Evolutionary conservation across 352 stramenopile species (phyloP).

Genomic region (Saprolegnia diclina): DNA sequence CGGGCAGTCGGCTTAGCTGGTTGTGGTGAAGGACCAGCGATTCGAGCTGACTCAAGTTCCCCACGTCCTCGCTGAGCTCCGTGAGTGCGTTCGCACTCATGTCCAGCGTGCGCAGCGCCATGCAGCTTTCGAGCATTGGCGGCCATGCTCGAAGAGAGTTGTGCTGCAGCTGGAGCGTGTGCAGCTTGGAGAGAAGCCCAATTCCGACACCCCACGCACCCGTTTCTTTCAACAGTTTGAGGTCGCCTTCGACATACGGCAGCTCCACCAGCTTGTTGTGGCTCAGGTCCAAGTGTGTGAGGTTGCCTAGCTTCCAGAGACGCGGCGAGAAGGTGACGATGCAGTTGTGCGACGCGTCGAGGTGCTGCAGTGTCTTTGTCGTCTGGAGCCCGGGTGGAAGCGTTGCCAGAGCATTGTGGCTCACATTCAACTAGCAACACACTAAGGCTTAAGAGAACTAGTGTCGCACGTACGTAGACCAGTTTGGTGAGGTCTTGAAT

Average conservation of each 20-base stretch:
- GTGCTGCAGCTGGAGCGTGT: conserved; percentile 45
- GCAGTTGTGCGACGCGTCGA: conserved; percentile 51
- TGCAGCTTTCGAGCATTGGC: conserved; percentile 17
- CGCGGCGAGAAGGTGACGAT: conserved; percentile 56
- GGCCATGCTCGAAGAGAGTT: conserved; percentile 38
- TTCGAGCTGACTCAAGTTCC: conserved; percentile 36
- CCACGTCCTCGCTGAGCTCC: conserved; percentile 39
- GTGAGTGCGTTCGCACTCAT: conserved; percentile 47
- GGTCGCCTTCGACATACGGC: conserved; percentile 57
- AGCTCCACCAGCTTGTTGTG: conserved; percentile 48
- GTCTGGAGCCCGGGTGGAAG: conserved; percentile 65
- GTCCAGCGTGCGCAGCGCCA: conserved; percentile 31
- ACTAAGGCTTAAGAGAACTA: neutral
- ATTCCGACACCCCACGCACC: conserved; percentile 67
- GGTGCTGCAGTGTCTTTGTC: conserved; percentile 38
- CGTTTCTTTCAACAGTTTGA: conserved; percentile 64
- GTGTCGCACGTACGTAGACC: conserved; percentile 28
- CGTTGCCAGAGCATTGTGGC: conserved; percentile 48
- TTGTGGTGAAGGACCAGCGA: conserved; percentile 46
- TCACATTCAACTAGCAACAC: conserved; percentile 38
- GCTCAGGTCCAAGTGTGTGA: conserved; percentile 47
- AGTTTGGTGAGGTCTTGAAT: conserved; percentile 61
- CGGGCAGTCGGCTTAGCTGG: conserved; percentile 34
- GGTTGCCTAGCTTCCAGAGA: conserved; percentile 54
- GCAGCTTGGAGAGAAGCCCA: conserved; percentile 38